Conservation (phyloP, 1,139 yeast genomes). For the Geotrichum reessii region DNA sequence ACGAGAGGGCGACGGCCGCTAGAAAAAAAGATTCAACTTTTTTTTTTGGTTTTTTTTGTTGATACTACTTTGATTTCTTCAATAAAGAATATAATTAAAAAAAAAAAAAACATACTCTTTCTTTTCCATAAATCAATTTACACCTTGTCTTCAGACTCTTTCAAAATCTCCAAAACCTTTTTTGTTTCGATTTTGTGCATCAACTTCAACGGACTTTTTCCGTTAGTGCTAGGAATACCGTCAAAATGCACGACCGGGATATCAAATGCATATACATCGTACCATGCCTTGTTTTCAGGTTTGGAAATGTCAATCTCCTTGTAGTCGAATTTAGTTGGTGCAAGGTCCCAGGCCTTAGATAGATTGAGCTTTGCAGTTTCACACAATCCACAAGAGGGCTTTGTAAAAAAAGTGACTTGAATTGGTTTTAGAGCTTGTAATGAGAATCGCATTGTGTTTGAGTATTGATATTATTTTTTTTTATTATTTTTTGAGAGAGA, state of each 20-base stretch:
- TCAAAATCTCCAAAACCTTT: conserved; percentile 39
- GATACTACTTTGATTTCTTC: not conserved
- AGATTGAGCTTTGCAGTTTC: conserved; percentile 56
- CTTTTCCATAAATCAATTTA: not conserved
- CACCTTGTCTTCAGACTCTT: conserved; percentile 2
- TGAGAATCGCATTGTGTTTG: not conserved
- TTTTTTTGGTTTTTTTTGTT: not conserved
- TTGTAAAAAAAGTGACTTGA: conserved; percentile 56
- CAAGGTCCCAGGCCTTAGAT: conserved; percentile 41
- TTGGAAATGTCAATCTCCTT: conserved; percentile 60
- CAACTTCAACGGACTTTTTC: conserved; percentile 45
- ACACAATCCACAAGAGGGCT: conserved; percentile 75
- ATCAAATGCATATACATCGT: conserved; percentile 79
- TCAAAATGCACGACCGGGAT: conserved; percentile 83
- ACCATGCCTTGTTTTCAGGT: conserved; percentile 65
- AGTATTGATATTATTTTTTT: no score
- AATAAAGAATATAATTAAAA: no score
- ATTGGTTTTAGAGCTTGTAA: not conserved
- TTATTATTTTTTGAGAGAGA: no score
- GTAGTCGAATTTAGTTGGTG: conserved; percentile 35
- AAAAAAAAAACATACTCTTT: no score
- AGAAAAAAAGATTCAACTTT: not conserved
- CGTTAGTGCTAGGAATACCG: conserved; percentile 34
- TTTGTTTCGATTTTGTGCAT: conserved; percentile 70
- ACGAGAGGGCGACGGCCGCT: not conserved